Conservation (phyloP, 176 grass and related monocot species). For the Hordeum vulgare region DNA sequence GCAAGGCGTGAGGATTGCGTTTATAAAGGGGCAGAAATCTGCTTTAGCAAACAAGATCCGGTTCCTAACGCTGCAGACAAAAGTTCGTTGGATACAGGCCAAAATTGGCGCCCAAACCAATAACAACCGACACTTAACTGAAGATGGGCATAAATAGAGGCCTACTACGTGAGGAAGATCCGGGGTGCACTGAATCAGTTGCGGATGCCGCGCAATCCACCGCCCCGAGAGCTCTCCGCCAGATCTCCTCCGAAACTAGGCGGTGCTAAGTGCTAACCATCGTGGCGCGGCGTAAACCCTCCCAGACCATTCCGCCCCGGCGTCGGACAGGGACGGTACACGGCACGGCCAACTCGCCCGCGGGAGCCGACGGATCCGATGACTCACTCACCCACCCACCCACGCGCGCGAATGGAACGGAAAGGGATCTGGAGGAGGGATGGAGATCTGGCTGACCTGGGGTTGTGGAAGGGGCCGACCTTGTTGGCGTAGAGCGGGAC, state of each 20-base stretch:
- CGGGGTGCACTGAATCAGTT: neutral
- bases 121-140: neutral
- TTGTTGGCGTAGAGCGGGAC: slow-evolving; percentile 95
- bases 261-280: neutral
- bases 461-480: slow-evolving; percentile 95
- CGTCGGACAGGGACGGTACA: neutral
- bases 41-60: slow-evolving; percentile 21
- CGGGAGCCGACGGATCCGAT: slow-evolving; percentile 25
- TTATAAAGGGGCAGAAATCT: neutral
- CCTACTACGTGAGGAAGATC: neutral
- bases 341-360: neutral
- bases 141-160: neutral
- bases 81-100: neutral
- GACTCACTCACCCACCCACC: too few relatives aligned
- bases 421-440: slow-evolving; percentile 6
- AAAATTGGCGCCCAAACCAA: slow-evolving; percentile 2
- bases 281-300: neutral
- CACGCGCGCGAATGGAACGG: neutral
- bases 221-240: neutral
- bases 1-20: neutral
- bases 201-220: neutral
- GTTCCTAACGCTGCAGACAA: neutral
- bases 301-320: neutral
- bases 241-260: slow-evolving; percentile 9
- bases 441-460: slow-evolving; percentile 50